Evolutionary conservation across 2,329 filamentous ascomycete species (phyloP), one percentile per base, ranked within the genome.

Genomic region (Trichoderma sp.): DNA sequence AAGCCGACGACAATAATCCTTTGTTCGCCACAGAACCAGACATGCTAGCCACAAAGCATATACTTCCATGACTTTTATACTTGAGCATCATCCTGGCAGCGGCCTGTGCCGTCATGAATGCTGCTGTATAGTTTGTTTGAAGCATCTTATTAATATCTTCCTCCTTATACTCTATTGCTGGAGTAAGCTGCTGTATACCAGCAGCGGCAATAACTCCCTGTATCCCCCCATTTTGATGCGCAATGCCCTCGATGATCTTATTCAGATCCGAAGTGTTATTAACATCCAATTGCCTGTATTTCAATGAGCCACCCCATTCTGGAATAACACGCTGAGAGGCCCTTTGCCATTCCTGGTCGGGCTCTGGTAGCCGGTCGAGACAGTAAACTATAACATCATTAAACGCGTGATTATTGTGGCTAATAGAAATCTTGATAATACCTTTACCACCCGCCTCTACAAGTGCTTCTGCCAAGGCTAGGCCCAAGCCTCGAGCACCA

Each of bases 51-150:
- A 92, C 89, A 74, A 92, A 79, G 14, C 87, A 86, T 69, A 92
- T 86, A 75, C 87, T 90, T 0, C 89, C 89, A 5, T 81, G 80
- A 30, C 80, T 83, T 68, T 86, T 84, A 43, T 86, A 82, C 61
- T 84, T 83, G 26, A 89, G 81, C 85, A 91, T 89, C 77, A 96
- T 91, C 65, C 89, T 86, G 37, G 94, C 94, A 18, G 93, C 92
- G n/a, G 92, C 93, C 82, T 95, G 92, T 32, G 93, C 93, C 71
- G 93, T 96, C 86, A 94, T 88, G 81, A 93, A 92, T 32, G 86
- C 89, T 13, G 94, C 94, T 21, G 89, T 96, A 73, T 97, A 85
- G 80, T 97, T 96, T 75, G 94, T 90, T 74, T 91, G 87, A 79
- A 97, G 85, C 83, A 97, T 92, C 79, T 89, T 87, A 77, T 94